Evolutionary conservation across 176 grass and related monocot species (phyloP).

Genomic region (Oryza australiensis): DNA sequence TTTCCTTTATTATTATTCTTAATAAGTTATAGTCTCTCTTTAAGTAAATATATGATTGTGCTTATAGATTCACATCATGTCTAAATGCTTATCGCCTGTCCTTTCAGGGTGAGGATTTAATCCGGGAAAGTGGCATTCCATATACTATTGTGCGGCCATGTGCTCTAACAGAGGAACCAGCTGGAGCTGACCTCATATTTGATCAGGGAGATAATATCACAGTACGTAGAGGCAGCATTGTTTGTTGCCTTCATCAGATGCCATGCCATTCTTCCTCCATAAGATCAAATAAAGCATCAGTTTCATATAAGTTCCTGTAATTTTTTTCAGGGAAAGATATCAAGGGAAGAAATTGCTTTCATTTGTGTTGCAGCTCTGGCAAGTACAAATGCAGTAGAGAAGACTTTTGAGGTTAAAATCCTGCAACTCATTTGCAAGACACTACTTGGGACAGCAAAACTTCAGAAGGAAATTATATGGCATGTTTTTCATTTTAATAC

Average conservation of each 20-base stretch:
- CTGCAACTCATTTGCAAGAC: slow-evolving; percentile 8
- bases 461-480: slow-evolving; percentile 22
- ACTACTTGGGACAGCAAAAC: not conserved
- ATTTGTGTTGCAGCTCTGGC: slow-evolving; percentile 81
- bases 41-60: not conserved
- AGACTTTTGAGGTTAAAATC: slow-evolving; percentile 84
- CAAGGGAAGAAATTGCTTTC: slow-evolving; percentile 80
- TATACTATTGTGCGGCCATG: slow-evolving; percentile 85
- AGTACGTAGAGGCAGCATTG: slow-evolving; percentile 42
- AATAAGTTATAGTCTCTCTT: not conserved
- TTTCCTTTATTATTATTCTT: not conserved
- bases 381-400: slow-evolving; percentile 77
- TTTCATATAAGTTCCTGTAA: slow-evolving; percentile 2
- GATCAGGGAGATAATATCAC: slow-evolving; percentile 99
- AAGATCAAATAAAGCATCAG: not conserved
- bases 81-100: not conserved
- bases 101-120: slow-evolving; percentile 90
- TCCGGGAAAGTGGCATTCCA: slow-evolving; percentile 79
- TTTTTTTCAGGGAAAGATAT: slow-evolving; percentile 83
- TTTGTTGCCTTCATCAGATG: not conserved
- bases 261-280: not conserved
- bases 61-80: slow-evolving; percentile 7
- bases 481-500: not conserved
- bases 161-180: slow-evolving; percentile 91
- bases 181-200: slow-evolving; percentile 93